Conservation (phyloP, 2,329 filamentous ascomycete genomes). For the Diaporthe nobilis region DNA sequence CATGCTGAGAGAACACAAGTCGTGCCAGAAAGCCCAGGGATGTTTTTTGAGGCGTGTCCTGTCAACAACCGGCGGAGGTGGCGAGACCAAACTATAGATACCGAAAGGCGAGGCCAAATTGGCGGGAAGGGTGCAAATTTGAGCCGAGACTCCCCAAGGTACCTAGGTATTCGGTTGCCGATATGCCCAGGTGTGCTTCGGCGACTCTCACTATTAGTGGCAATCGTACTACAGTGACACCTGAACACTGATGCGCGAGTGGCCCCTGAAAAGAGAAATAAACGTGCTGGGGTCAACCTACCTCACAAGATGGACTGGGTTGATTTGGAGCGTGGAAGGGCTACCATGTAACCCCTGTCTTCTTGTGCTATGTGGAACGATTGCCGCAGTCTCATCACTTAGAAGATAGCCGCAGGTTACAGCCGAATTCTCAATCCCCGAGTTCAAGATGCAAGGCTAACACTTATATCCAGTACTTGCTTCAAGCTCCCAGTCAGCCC, state of each 20-base stretch:
- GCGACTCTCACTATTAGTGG: neutral
- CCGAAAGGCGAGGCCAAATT: neutral
- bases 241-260: neutral
- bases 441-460: neutral
- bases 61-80: neutral
- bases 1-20: neutral
- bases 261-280: neutral
- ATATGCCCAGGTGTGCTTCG: neutral
- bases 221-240: neutral
- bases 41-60: neutral
- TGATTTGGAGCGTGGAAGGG: neutral
- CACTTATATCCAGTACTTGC: conserved; percentile 1
- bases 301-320: neutral
- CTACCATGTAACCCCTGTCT: neutral
- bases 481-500: neutral
- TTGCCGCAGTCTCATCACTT: neutral
- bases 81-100: neutral
- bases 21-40: neutral
- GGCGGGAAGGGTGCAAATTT: neutral
- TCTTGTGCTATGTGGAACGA: neutral
- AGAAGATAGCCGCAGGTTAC: neutral
- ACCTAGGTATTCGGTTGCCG: neutral
- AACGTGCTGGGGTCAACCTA: neutral
- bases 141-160: neutral
- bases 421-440: neutral